These are phyloP conservation scores for Ustilago cynodontis DNA, from an alignment of 1,284 basidiomycete species.

Conservation along the genomic window DNA sequence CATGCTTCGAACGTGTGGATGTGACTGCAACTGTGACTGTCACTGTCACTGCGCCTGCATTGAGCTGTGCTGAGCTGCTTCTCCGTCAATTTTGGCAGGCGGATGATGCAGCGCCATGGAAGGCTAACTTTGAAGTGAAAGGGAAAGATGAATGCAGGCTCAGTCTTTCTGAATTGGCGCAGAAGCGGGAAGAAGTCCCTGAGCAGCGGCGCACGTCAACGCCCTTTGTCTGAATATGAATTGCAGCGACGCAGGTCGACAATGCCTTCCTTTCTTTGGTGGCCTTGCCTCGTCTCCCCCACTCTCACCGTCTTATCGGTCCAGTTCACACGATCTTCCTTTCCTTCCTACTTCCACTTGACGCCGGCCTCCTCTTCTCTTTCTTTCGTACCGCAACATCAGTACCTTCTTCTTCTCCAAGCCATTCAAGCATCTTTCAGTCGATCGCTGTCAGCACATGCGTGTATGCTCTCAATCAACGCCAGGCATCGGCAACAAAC, in stretches of 20 bases:
- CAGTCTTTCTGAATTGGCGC: background rate
- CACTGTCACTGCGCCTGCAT: no score
- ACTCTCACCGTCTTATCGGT: background rate
- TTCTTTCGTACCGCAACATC: no score
- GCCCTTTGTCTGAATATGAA: background rate
- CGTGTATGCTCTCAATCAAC: no score
- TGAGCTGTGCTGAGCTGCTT: no score
- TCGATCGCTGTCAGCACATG: no score
- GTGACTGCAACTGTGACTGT: no score
- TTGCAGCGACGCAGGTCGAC: constrained; percentile 26
- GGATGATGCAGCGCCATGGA: background rate
- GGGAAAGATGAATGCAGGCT: background rate
- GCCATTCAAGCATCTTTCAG: no score
- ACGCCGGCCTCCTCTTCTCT: background rate
- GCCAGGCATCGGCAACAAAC: no score
- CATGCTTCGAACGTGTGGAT: no score
- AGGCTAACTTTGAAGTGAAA: background rate
- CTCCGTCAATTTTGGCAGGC: background rate
- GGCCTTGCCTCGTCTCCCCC: background rate
- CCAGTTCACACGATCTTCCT: background rate
- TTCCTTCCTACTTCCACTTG: background rate
- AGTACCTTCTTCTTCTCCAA: no score
- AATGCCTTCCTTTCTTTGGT: background rate
- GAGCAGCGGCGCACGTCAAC: background rate
- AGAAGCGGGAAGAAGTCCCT: constrained; percentile 1